A percentile compares a stretch with the other conserved stretches of the same genome.
Conservation (phyloP, 345 rosid species). For the Gossypium stocksii region DNA sequence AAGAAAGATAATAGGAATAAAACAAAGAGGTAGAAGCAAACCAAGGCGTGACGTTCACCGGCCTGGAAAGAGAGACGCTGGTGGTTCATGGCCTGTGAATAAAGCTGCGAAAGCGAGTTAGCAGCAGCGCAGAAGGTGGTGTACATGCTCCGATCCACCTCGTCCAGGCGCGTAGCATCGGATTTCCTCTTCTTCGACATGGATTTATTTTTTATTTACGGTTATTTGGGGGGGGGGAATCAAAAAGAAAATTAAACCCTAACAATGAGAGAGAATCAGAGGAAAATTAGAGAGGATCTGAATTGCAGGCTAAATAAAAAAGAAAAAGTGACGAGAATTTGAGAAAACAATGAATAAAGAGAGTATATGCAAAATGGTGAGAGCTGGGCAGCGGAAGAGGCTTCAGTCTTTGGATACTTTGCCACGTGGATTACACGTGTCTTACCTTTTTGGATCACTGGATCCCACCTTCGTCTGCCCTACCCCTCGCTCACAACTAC, state of each 20-base stretch:
- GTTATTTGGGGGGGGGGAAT: not conserved
- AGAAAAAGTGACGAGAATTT: not conserved
- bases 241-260: conserved; percentile 12
- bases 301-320: too few relatives aligned
- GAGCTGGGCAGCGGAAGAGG: not conserved
- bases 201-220: too few relatives aligned
- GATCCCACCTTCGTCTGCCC: not conserved
- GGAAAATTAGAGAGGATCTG: not conserved
- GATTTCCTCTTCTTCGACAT: conserved; percentile 96
- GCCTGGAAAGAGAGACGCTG: conserved; percentile 76
- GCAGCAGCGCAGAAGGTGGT: conserved; percentile 87
- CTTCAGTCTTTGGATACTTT: not conserved
- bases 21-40: conserved; percentile 9
- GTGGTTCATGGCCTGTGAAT: conserved; percentile 71
- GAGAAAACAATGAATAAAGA: not conserved
- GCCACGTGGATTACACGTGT: not conserved
- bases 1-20: not conserved
- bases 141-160: conserved; percentile 89
- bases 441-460: not conserved
- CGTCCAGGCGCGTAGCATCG: conserved; percentile 73
- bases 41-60: conserved; percentile 75
- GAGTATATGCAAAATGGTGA: not conserved
- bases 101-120: conserved; percentile 90
- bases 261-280: not conserved
- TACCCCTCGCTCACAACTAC: not conserved